These are phyloP conservation scores for Naganishia antarctica DNA, from an alignment of 768 basidiomycete species.

Conservation along the genomic window DNA sequence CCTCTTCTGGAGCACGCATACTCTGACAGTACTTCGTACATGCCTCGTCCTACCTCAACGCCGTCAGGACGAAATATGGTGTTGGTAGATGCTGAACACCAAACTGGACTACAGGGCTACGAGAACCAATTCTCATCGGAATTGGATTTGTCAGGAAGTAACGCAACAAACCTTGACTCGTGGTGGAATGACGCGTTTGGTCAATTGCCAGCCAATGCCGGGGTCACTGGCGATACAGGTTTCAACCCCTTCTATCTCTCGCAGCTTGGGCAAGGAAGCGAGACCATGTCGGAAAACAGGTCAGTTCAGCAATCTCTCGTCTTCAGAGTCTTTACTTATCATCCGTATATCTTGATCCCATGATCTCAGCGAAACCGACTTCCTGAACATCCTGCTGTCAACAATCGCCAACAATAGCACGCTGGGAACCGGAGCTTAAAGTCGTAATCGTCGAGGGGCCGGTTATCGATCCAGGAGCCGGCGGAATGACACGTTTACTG, in stretches of 20 bases:
- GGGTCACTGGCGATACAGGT: conserved; percentile 20
- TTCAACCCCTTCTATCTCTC: conserved; percentile 49
- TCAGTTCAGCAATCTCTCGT: not conserved
- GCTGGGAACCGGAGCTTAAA: conserved; percentile 13
- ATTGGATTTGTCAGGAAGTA: conserved; percentile 31
- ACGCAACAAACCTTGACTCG: conserved; percentile 15
- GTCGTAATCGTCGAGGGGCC: not conserved
- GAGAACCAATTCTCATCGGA: conserved; percentile 26
- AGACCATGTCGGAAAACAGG: conserved; percentile 21
- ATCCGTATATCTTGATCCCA: not conserved
- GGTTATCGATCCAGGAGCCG: no score
- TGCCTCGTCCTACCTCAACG: not conserved
- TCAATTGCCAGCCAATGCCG: conserved; percentile 21
- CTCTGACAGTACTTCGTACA: not conserved
- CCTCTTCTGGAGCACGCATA: conserved; percentile 4
- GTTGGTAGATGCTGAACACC: conserved; percentile 29
- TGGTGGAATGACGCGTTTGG: conserved; percentile 31
- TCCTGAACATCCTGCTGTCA: conserved; percentile 47
- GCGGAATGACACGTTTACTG: no score
- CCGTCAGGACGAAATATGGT: not conserved
- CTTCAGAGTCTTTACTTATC: not conserved
- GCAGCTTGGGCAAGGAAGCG: conserved; percentile 31
- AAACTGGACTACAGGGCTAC: conserved; percentile 28
- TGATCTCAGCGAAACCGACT: conserved; percentile 38
- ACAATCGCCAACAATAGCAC: conserved; percentile 41